Evolutionary conservation across 2,329 filamentous ascomycete genomes (phyloP), one percentile per base, ranked within the genome.

Genomic region (Fusarium liriodendri): DNA sequence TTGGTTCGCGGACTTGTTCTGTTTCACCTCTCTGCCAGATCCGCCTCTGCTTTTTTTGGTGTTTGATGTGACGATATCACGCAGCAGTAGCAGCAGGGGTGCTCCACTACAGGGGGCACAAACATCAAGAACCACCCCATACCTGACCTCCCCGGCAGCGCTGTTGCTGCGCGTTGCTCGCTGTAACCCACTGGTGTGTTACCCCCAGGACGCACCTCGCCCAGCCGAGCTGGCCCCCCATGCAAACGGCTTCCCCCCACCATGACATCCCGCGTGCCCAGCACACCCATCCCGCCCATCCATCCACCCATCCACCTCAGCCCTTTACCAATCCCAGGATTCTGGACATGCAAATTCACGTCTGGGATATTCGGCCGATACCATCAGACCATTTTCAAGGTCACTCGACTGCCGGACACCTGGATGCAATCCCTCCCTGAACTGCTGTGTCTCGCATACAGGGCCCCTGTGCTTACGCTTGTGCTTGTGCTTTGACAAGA

Each of bases 191-290:
- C 54, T 63, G 64, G 54, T 52, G 47, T 54, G 59, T 64, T 42
- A 62, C 57, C 40, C 52, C 32, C 33, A 37, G 38, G 54, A 50
- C 27, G 47, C 37, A 33, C 42, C 42, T 45, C 20, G 42, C 20
- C 20, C 42, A 47, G 42, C 20, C 42, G 42, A 47, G 33, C 47
- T 16, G 45, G 45, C 20, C 25, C 35, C 16, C 50, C 47, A 64
- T 50, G 45, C 40, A 40, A 61, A 68, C 35, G 35, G 35, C 35
- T 37, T 33, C 35, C 35, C 72, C 69, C 74, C 73, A 69, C 69
- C 42, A 64, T 77, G 67, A 60, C 74, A 77, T 75, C 75, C 74
- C 70, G 69, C 75, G 47, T 32, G 69, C 62, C 65, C 65, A 69
- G 47, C 55, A 45, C 29, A 54, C 20, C 22, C 25, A 55, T 35